A percentile compares a stretch with the other conserved stretches of the same genome.
These are phyloP conservation scores for Penicillium sp. DNA, from an alignment of 2,329 filamentous ascomycete species.

Conservation along the genomic window DNA sequence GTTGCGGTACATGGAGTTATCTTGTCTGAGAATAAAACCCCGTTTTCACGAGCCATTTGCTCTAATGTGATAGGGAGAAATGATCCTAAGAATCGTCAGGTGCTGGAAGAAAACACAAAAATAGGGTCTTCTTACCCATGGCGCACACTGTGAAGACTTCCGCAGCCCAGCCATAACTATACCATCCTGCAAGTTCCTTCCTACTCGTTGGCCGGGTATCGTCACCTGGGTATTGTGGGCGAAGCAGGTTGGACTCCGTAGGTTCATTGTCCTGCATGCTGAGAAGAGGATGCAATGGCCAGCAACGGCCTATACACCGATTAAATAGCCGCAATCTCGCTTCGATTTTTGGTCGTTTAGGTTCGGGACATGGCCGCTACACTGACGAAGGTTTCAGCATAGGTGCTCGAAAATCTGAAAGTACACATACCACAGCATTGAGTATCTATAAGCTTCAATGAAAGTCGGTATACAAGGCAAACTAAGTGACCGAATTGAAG, in stretches of 20 bases:
- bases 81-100: conserved; percentile 62
- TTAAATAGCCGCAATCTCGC: neutral
- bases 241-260: conserved; percentile 32
- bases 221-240: conserved; percentile 74
- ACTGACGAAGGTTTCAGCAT: neutral
- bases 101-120: conserved; percentile 20
- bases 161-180: conserved; percentile 93
- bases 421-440: neutral
- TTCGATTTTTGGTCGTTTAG: neutral
- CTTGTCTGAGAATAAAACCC: conserved; percentile 79
- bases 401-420: neutral
- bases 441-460: neutral
- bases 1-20: conserved; percentile 74
- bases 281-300: conserved; percentile 39
- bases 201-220: conserved; percentile 85
- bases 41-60: conserved; percentile 89
- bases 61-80: conserved; percentile 97
- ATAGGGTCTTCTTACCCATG: conserved; percentile 56
- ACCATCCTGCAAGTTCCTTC: conserved; percentile 92
- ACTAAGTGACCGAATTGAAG: neutral
- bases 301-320: neutral
- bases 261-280: conserved; percentile 40
- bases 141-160: conserved; percentile 96
- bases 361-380: conserved; percentile 2
- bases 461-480: neutral